Evolutionary conservation across 306 rosid species (phyloP), one percentile per base, ranked within the genome.

Genomic region (Quercus variabilis): DNA sequence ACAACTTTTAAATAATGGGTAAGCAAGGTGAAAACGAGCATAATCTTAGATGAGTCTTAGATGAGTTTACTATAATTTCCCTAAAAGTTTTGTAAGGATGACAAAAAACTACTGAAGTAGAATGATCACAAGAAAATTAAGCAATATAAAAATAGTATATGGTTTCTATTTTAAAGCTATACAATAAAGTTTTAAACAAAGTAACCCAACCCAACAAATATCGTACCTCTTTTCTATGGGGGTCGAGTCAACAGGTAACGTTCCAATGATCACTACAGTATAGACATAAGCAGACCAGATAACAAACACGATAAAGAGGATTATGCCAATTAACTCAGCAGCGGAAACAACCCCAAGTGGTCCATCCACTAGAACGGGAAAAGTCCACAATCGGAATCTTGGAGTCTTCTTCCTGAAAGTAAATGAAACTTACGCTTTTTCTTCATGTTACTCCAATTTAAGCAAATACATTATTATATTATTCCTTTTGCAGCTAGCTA

Each of bases 261-360:
- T 41, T 41, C 46, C 46, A 41, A 41, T 41, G 46, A 41, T 8
- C 46, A 41, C 46, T 8, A 83, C 4, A 77, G 82, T 62, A 58
- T 93, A 93, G 30, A 86, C 69, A 80, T 35, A 89, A 55, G 87
- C 9, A 82, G 98, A 92, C 91, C 92, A 92, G 33, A 89, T 43
- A 78, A 92, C 94, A 86, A 78, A 94, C 0, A 78, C 83, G 4
- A 46, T 51, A 79, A 92, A 86, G 43, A 94, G 88, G 38, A 91
- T 25, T 73, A 94, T 94, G 55, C 97, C 98, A 67, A 92, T 79
- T 0, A 92, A 33, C 85, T 94, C 97, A 62, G 97, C 76, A 49
- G 90, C 98, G 79, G 94, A 89, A 87, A 94, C 92, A 31, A 94
- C 97, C 63, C 96, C 97, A 60, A 94, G 87, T 28, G 98, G 97